These are phyloP conservation scores for Talaromyces sp. DNA, from an alignment of 2,329 filamentous ascomycete genomes.

Conservation along the genomic window DNA sequence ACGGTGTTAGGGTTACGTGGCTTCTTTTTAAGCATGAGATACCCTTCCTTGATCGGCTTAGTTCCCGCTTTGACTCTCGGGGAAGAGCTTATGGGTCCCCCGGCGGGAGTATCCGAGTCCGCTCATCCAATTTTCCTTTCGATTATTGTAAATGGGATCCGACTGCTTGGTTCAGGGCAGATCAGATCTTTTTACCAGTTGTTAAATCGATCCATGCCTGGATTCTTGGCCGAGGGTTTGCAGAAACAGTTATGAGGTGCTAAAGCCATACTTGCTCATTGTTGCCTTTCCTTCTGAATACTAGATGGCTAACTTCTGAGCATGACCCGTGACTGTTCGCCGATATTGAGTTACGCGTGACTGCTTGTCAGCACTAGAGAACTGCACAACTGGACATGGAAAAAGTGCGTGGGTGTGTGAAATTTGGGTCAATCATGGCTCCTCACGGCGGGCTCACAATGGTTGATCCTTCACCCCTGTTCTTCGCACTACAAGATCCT, in stretches of 20 bases:
- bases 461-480: background rate
- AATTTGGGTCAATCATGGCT: background rate
- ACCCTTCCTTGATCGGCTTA: background rate
- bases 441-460: background rate
- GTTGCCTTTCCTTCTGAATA: background rate
- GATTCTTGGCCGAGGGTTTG: background rate
- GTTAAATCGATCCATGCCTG: background rate
- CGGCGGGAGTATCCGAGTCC: slow-evolving; percentile 8
- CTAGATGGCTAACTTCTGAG: background rate
- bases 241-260: background rate
- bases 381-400: background rate
- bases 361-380: background rate
- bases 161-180: background rate
- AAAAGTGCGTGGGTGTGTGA: too few species aligned
- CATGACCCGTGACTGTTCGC: background rate
- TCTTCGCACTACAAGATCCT: background rate
- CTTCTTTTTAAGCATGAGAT: background rate
- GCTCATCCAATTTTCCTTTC: background rate
- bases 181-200: background rate
- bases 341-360: background rate
- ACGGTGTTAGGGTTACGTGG: background rate
- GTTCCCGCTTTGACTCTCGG: background rate
- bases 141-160: background rate
- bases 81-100: background rate
- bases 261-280: background rate